These are phyloP conservation scores for Aristolochia californica DNA, from an alignment of 164 flowering plant genomes.

Conservation along the genomic window DNA sequence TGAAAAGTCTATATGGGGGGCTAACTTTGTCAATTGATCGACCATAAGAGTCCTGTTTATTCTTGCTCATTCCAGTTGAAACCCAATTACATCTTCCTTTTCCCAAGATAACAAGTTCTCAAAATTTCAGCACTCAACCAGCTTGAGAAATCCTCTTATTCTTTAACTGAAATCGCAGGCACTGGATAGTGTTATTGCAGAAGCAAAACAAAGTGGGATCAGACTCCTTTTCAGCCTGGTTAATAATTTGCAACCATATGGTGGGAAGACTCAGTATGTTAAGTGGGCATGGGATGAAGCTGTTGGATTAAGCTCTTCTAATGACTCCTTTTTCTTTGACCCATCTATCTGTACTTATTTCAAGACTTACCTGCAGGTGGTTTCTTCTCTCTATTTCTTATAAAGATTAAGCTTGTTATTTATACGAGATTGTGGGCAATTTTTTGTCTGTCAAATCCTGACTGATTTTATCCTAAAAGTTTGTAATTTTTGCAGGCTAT, in stretches of 20 bases:
- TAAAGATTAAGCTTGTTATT: neutral
- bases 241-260: conserved; percentile 85
- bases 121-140: no score
- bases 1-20: no score
- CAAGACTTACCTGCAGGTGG: conserved; percentile 77
- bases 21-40: no score
- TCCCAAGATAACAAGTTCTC: no score
- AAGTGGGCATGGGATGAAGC: conserved; percentile 98
- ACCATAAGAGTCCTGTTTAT: no score
- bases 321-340: conserved; percentile 95
- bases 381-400: neutral
- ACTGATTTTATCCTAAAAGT: neutral
- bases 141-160: neutral
- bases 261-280: conserved; percentile 95
- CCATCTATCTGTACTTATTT: conserved; percentile 70
- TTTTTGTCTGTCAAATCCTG: neutral
- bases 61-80: no score
- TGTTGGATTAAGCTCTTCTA: conserved; percentile 73
- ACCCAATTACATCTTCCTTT: no score
- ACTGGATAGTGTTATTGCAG: conserved; percentile 85
- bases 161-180: conserved; percentile 36
- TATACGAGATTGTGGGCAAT: neutral
- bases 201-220: conserved; percentile 59
- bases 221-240: conserved; percentile 79
- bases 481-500: conserved; percentile 43